These are phyloP conservation scores for Breynia disticha DNA, from an alignment of 441 rosid genomes.

Conservation along the genomic window DNA sequence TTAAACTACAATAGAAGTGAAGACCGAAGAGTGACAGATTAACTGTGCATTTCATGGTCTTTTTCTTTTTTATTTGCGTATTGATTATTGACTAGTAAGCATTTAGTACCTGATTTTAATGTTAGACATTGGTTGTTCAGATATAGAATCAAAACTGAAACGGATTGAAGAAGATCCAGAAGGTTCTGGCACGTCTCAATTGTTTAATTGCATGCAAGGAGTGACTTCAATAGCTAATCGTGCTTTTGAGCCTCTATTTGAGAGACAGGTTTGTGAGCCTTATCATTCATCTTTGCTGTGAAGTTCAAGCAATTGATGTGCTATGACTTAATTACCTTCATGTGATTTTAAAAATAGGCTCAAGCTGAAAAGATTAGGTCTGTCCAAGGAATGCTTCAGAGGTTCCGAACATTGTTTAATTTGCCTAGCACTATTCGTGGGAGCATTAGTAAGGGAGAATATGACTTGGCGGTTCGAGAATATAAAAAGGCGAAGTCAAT, in stretches of 20 bases:
- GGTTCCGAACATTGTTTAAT: slow-evolving; percentile 88
- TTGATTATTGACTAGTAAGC: neutral
- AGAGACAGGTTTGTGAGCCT: slow-evolving; percentile 73
- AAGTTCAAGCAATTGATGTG: slow-evolving; percentile 7
- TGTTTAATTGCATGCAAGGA: slow-evolving; percentile 75
- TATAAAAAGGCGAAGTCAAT: slow-evolving; percentile 98
- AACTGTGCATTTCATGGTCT: slow-evolving; percentile 9
- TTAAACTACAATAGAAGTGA: slow-evolving; percentile 8
- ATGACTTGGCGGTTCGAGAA: slow-evolving; percentile 94
- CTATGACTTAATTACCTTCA: slow-evolving; percentile 5
- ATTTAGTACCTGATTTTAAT: slow-evolving; percentile 15
- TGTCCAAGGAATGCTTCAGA: slow-evolving; percentile 98
- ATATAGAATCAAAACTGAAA: slow-evolving; percentile 82
- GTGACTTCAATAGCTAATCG: slow-evolving; percentile 72
- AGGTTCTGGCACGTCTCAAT: slow-evolving; percentile 85
- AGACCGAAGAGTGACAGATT: slow-evolving; percentile 5
- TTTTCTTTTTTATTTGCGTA: neutral
- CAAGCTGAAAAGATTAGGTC: slow-evolving; percentile 99
- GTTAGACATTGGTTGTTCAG: slow-evolving; percentile 26
- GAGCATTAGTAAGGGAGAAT: slow-evolving; percentile 93
- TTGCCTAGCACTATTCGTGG: slow-evolving; percentile 92
- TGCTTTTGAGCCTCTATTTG: slow-evolving; percentile 95
- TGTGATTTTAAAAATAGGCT: slow-evolving; percentile 42
- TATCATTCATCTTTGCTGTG: slow-evolving; percentile 15
- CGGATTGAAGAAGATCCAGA: slow-evolving; percentile 97